Conservation (phyloP, 2,329 filamentous ascomycete genomes). For the Fusarium multiceps region DNA sequence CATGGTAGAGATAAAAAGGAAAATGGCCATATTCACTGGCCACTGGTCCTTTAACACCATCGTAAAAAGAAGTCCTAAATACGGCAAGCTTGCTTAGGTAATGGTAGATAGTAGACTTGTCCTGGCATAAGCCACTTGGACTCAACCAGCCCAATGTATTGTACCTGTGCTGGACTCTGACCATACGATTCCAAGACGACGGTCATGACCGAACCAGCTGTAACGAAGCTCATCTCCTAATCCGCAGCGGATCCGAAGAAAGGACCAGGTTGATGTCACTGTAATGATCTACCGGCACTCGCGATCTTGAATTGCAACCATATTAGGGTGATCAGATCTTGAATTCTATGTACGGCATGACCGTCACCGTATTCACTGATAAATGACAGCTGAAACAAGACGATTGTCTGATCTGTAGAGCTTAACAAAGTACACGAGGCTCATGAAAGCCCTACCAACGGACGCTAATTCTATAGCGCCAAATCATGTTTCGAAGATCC, state of each 20-base stretch:
- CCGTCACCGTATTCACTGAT: not conserved
- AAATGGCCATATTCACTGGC: no score
- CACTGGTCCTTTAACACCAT: no score
- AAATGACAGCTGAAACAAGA: not conserved
- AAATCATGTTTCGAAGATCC: not conserved
- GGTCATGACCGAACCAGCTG: not conserved
- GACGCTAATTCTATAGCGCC: not conserved
- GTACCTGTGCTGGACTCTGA: not conserved
- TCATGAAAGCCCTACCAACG: not conserved
- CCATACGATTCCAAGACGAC: not conserved
- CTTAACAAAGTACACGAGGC: not conserved
- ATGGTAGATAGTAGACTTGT: no score
- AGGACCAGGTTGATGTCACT: not conserved
- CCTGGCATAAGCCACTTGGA: no score
- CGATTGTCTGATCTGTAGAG: not conserved
- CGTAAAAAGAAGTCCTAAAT: no score
- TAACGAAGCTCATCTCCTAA: not conserved
- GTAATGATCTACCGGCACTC: not conserved
- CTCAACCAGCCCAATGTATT: not conserved
- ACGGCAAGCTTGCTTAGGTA: no score
- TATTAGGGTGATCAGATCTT: not conserved
- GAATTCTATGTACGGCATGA: not conserved
- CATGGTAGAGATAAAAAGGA: no score
- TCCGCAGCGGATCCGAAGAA: constrained; percentile 8
- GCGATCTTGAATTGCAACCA: not conserved